Evolutionary conservation across 768 basidiomycete genomes (phyloP), one percentile per base, ranked within the genome.

Genomic region (Pholiota molesta): DNA sequence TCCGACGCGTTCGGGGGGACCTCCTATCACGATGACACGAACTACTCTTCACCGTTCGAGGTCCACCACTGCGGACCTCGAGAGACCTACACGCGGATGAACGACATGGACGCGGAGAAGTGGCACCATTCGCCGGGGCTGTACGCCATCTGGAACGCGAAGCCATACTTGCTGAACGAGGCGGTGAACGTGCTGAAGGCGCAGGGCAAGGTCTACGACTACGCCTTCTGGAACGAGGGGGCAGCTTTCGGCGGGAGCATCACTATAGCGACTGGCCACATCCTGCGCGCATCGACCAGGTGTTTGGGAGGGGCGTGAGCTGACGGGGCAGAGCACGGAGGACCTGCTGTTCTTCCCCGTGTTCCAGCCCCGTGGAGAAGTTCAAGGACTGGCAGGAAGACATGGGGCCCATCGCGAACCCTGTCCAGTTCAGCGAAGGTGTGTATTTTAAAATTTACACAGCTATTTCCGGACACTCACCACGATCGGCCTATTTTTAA

Each of bases 221-320:
- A 83, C 70, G 82, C 78, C 2, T 86, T 86, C 62, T 87, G 85
- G 86, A 79, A 74, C 40, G 85, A 86, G 81, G 83, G 5, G 84
- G 81, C 10, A 82, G 83, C 63, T 84, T 88, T 63, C 70, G 83
- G 23, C 57, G 71, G n/a, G 66, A 74, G 1, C 82, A 86, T 69
- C 61, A 63, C 9, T 87, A 82, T 66, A 59, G 62, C 1, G 56
- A 49, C 17, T 86, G 86, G 86, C 86, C 86, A 2, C 75, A 79
- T 58, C 67, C 72, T 1, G 62, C 23, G 10, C 72, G 80, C 17
- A 73, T 86, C 2, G 67, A 77, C 28, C 62, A 79, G 31, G 64
- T 84, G 2, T 86, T 77, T 74, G 59, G 75, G 28, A 69, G 77
- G 35, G 80, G 76, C 1, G 72, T 70, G 29, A 31, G 13, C 26